Evolutionary conservation across 2,329 filamentous ascomycete genomes (phyloP).

Genomic region (Neonectria sp.): DNA sequence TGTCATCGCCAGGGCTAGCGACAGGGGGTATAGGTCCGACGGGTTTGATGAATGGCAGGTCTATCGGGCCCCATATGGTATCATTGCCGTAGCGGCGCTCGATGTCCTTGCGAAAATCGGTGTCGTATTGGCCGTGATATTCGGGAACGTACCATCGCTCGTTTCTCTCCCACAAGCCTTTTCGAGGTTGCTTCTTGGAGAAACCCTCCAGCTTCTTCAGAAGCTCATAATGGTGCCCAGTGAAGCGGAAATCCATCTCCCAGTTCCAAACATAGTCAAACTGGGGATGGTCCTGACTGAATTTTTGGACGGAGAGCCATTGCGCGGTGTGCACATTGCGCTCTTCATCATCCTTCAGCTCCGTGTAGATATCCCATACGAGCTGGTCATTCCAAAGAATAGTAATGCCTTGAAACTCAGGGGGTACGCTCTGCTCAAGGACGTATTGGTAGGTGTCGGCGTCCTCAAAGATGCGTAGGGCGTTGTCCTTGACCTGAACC

Average conservation of each 20-base stretch:
- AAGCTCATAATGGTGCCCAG: constrained; percentile 86
- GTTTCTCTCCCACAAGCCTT: constrained; percentile 81
- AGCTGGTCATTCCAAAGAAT: constrained; percentile 82
- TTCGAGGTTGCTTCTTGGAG: constrained; percentile 77
- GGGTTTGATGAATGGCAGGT: constrained; percentile 72
- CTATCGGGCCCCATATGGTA: constrained; percentile 77
- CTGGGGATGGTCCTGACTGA: constrained; percentile 81
- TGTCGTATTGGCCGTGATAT: constrained; percentile 76
- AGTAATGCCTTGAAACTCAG: constrained; percentile 79
- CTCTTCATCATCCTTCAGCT: constrained; percentile 74
- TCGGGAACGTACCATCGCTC: constrained; percentile 81
- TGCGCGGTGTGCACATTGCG: constrained; percentile 72
- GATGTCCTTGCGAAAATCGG: constrained; percentile 76
- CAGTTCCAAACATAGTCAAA: constrained; percentile 91
- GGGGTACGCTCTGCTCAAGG: constrained; percentile 74
- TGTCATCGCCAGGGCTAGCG: constrained; percentile 70
- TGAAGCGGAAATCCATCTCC: constrained; percentile 87
- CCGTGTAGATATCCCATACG: constrained; percentile 84
- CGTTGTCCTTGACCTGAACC: constrained; percentile 80
- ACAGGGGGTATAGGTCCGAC: constrained; percentile 76
- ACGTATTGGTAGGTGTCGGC: constrained; percentile 71
- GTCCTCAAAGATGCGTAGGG: constrained; percentile 72
- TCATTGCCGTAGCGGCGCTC: constrained; percentile 66
- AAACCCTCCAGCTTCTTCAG: constrained; percentile 76
- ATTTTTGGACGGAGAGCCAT: constrained; percentile 82